phyloP scores from a whole-genome alignment of 2,329 filamentous ascomycete species.

The Talaromyces sp. region DNA sequence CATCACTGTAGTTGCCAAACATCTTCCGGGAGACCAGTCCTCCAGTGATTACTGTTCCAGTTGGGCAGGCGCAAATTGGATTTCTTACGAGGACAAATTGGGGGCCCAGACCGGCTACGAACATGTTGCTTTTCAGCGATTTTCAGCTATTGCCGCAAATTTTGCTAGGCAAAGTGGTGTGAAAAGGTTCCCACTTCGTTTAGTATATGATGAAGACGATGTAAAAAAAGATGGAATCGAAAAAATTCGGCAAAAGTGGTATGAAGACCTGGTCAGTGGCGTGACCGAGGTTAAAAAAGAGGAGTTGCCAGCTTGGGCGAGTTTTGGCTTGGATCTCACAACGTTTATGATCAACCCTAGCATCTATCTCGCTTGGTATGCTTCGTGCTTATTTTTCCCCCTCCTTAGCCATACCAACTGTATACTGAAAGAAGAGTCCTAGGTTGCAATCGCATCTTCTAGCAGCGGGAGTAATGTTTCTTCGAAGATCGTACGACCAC shows the following conservation, averaged over 20 bases:
- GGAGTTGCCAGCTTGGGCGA: neutral
- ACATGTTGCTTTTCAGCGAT: slow-evolving; percentile 4
- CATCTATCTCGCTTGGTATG: slow-evolving; percentile 4
- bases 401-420: neutral
- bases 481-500: neutral
- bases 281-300: neutral
- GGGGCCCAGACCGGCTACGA: slow-evolving; percentile 2
- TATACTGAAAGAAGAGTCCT: neutral
- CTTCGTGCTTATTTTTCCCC: neutral
- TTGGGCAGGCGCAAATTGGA: slow-evolving; percentile 7
- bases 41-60: slow-evolving; percentile 1
- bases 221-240: neutral
- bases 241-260: neutral
- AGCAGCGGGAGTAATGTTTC: neutral
- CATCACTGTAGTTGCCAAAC: slow-evolving; percentile 17
- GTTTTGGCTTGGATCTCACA: neutral
- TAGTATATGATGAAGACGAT: slow-evolving; percentile 4
- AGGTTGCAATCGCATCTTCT: slow-evolving; percentile 4
- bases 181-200: slow-evolving; percentile 5
- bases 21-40: slow-evolving; percentile 2
- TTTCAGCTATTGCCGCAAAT: neutral
- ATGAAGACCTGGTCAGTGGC: slow-evolving; percentile 1
- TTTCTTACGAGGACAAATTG: slow-evolving; percentile 1
- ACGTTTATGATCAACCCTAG: slow-evolving; percentile 8
- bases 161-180: neutral